Conservation (phyloP, 2,329 filamentous ascomycete species). For the Coniochaeta sp. region DNA sequence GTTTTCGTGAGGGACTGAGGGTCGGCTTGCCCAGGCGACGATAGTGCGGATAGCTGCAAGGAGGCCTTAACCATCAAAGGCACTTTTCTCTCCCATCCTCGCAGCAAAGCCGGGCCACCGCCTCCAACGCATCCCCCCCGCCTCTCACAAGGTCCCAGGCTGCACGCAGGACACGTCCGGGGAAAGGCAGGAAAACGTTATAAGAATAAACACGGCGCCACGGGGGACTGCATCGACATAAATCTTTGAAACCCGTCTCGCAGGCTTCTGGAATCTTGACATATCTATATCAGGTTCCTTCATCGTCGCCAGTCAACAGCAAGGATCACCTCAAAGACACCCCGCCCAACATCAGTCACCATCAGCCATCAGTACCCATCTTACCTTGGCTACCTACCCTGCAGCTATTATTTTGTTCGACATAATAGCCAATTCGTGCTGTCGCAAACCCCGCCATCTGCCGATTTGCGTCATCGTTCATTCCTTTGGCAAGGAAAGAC, state of each 20-base stretch:
- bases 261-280: neutral
- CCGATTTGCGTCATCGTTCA: neutral
- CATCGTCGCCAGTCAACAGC: neutral
- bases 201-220: neutral
- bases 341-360: neutral
- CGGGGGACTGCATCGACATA: neutral
- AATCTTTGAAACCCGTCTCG: neutral
- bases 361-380: neutral
- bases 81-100: neutral
- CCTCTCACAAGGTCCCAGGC: neutral
- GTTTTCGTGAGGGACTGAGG: constrained; percentile 6
- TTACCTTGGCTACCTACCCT: neutral
- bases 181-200: neutral
- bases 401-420: neutral
- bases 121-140: neutral
- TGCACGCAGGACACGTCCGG: neutral
- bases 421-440: neutral
- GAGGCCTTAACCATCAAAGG: neutral
- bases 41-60: neutral
- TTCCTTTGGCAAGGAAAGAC: neutral
- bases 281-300: neutral
- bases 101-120: neutral
- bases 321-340: neutral
- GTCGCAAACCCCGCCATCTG: neutral
- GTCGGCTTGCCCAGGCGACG: neutral